phyloP scores from a whole-genome alignment of 1,284 basidiomycete genomes.

The Anthracocystis setariae region DNA sequence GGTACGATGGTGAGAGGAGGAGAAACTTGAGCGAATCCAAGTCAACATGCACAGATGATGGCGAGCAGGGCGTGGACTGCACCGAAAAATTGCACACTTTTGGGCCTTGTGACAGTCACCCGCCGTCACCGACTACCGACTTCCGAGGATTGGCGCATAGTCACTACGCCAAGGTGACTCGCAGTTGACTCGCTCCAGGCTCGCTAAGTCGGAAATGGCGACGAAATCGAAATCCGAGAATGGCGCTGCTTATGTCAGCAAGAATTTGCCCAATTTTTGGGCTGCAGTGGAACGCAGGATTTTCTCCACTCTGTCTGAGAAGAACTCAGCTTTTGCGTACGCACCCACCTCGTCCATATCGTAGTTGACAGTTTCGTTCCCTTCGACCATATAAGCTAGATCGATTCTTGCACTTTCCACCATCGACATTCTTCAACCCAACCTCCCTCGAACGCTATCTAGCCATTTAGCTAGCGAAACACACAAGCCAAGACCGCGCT shows the following conservation, averaged over 20 bases:
- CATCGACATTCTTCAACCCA: background rate
- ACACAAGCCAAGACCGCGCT: background rate
- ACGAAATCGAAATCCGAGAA: conserved; percentile 12
- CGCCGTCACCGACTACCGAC: conserved; percentile 12
- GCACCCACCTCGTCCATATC: background rate
- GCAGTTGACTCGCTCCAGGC: conserved; percentile 8
- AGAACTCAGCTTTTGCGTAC: conserved; percentile 6
- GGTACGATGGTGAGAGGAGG: background rate
- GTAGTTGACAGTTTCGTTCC: background rate
- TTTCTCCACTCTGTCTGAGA: conserved; percentile 22
- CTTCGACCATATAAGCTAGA: conserved; percentile 13
- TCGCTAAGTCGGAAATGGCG: background rate
- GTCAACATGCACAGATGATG: background rate
- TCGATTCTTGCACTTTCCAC: background rate
- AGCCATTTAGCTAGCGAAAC: background rate
- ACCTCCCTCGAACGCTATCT: background rate
- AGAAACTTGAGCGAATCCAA: background rate
- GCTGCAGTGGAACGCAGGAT: conserved; percentile 17
- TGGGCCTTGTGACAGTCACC: background rate
- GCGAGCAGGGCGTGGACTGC: background rate
- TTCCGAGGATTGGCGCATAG: conserved; percentile 2
- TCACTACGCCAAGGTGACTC: conserved; percentile 12
- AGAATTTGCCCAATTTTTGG: conserved; percentile 14
- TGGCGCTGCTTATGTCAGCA: conserved; percentile 44
- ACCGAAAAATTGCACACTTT: background rate